Conservation (phyloP, 2,329 filamentous ascomycete genomes). For the Trichophyton schoenleinii region DNA sequence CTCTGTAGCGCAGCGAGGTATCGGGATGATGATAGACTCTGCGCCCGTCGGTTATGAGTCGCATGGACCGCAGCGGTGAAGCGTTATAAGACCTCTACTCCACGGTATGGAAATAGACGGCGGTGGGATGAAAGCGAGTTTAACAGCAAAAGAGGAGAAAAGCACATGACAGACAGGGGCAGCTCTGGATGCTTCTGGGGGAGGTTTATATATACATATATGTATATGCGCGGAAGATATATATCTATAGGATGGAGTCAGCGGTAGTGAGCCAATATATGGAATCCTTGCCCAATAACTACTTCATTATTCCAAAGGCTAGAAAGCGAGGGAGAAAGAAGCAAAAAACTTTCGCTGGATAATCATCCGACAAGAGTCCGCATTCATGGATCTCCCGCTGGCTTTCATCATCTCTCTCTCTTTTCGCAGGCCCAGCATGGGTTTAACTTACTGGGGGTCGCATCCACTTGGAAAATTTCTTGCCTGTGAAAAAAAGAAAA, state of each 20-base stretch:
- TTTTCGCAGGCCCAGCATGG: background rate
- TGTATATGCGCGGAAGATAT: background rate
- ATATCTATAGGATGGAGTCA: background rate
- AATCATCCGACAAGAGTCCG: background rate
- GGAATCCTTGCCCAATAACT: background rate
- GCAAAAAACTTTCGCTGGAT: background rate
- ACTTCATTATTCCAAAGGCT: background rate
- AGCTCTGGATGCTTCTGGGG: background rate
- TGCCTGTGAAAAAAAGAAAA: background rate
- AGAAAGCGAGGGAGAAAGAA: background rate
- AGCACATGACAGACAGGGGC: slow-evolving; percentile 1
- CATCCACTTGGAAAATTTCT: background rate
- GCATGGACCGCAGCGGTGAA: background rate
- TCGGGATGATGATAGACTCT: background rate
- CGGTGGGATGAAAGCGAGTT: background rate
- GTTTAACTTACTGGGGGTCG: background rate
- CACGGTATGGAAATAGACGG: background rate
- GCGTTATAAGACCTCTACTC: background rate
- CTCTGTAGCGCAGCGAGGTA: background rate
- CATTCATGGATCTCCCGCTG: background rate
- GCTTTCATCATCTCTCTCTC: background rate
- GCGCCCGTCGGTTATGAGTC: background rate
- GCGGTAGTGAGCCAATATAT: background rate
- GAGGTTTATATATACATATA: background rate
- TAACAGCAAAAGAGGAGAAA: background rate